Evolutionary conservation across 2,329 filamentous ascomycete genomes (phyloP).

Genomic region (Acrocalymma vagum): DNA sequence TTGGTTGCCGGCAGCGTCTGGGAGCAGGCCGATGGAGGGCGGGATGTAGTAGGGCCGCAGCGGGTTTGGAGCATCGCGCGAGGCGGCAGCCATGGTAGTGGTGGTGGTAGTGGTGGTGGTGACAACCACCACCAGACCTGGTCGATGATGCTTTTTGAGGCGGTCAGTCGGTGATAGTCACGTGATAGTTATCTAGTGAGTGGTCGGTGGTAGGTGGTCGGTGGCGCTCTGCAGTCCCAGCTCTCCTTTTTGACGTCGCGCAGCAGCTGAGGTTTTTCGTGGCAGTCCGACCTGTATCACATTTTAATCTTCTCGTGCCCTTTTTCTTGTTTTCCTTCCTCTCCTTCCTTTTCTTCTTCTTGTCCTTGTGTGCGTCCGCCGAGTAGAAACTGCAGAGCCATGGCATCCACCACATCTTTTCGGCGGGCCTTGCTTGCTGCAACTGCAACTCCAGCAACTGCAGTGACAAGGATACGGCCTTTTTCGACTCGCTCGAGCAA

Average conservation of each 20-base stretch:
- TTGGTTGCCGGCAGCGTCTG: constrained; percentile 50
- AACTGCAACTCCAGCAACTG: no score
- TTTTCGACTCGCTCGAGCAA: constrained; percentile 26
- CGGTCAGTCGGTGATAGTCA: constrained; percentile 10
- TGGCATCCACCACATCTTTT: no score
- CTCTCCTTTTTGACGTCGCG: constrained; percentile 23
- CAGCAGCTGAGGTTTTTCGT: constrained; percentile 20
- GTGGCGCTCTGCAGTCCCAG: constrained; percentile 12
- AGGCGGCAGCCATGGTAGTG: constrained; percentile 24
- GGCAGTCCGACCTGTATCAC: constrained; percentile 8
- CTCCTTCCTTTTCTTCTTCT: neutral
- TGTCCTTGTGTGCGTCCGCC: neutral
- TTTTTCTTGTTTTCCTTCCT: constrained; percentile 2
- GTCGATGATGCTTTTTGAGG: no score
- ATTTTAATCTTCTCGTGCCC: constrained; percentile 7
- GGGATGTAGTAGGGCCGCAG: constrained; percentile 77
- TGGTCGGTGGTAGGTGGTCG: constrained; percentile 12
- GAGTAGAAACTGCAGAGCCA: constrained; percentile 14
- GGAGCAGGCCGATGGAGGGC: constrained; percentile 69
- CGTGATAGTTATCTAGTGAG: constrained; percentile 11
- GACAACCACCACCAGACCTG: no score
- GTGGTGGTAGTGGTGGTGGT: constrained; percentile 11
- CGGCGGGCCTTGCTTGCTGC: no score
- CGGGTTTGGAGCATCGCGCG: constrained; percentile 65
- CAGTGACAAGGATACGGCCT: constrained; percentile 7